These are phyloP conservation scores for Neurospora sp. DNA, from an alignment of 495 filamentous ascomycete species.

Conservation along the genomic window DNA sequence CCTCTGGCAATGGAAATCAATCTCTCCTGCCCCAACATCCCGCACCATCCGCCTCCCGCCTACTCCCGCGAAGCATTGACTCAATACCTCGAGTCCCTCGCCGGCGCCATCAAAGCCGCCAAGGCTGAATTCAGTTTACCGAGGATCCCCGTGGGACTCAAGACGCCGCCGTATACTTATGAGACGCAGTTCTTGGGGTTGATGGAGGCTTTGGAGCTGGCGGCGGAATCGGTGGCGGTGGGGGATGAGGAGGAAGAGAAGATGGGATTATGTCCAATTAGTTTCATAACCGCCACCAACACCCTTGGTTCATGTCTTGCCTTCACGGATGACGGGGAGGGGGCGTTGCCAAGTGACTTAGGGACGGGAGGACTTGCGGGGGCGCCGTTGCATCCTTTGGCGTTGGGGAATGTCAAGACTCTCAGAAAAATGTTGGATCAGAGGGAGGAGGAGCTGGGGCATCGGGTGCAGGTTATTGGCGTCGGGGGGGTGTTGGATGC, in stretches of 20 bases:
- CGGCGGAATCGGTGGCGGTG: too few relatives aligned
- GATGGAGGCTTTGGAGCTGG: constrained; percentile 32
- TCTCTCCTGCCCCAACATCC: constrained; percentile 65
- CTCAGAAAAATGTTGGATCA: constrained; percentile 45
- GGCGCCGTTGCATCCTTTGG: constrained; percentile 56
- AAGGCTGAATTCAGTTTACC: not conserved
- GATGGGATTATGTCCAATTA: constrained; percentile 25
- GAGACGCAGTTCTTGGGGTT: constrained; percentile 46
- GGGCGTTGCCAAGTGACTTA: constrained; percentile 24
- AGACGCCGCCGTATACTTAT: constrained; percentile 64
- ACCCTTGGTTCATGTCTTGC: constrained; percentile 58
- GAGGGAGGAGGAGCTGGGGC: constrained; percentile 19
- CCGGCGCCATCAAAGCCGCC: not conserved
- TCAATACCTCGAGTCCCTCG: constrained; percentile 37
- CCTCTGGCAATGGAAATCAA: constrained; percentile 57
- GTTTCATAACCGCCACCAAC: constrained; percentile 62
- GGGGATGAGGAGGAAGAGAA: not conserved
- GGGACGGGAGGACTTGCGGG: constrained; percentile 59
- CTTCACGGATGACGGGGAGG: constrained; percentile 16
- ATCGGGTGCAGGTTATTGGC: constrained; percentile 46
- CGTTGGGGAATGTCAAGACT: constrained; percentile 60
- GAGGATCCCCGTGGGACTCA: constrained; percentile 45
- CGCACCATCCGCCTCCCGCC: constrained; percentile 52
- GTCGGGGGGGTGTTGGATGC: constrained; percentile 55
- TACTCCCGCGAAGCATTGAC: constrained; percentile 39